These are phyloP conservation scores for Fusarium transvaalense DNA, from an alignment of 2,329 filamentous ascomycete species.

Conservation along the genomic window DNA sequence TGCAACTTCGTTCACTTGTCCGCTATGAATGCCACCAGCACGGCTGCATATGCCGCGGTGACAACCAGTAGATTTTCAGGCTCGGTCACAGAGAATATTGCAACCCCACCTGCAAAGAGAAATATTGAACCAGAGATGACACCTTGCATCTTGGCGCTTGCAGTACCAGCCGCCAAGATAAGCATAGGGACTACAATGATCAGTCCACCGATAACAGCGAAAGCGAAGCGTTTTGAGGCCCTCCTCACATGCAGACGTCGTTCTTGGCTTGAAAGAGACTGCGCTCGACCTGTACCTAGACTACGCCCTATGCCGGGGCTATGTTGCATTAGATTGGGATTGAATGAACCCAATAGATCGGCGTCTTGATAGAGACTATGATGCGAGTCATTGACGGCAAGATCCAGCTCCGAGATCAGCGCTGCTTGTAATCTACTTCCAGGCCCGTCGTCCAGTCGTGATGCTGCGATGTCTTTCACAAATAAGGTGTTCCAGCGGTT, in stretches of 20 bases:
- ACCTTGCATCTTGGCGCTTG: background rate
- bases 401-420: background rate
- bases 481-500: background rate
- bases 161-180: background rate
- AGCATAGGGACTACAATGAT: background rate
- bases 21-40: background rate
- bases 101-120: background rate
- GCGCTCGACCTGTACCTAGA: background rate
- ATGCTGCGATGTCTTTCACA: background rate
- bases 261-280: background rate
- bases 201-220: background rate
- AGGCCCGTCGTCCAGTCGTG: background rate
- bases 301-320: background rate
- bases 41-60: background rate
- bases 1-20: background rate
- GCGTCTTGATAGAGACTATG: background rate
- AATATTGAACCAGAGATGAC: background rate
- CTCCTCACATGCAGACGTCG: background rate
- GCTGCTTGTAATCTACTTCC: background rate
- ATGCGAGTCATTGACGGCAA: background rate
- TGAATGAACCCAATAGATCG: background rate
- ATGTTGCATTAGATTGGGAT: background rate
- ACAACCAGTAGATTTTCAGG: background rate
- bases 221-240: background rate
- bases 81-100: background rate